Percentiles rank a stretch among this genome's conserved stretches.
Conservation (phyloP, 805 yeast genomes). For the Grigorovia transvaalensis region DNA sequence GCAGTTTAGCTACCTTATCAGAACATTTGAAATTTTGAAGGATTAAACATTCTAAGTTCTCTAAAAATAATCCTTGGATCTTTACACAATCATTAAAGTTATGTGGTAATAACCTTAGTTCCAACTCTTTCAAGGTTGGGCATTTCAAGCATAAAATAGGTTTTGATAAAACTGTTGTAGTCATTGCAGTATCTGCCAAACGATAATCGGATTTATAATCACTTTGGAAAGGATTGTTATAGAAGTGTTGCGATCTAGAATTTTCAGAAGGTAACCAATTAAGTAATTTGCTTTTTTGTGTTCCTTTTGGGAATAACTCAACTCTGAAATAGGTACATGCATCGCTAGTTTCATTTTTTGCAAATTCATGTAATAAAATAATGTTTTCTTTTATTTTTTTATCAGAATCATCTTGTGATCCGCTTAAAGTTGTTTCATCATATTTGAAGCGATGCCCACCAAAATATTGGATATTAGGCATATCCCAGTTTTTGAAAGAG, state of each 20-base stretch:
- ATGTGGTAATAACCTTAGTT: conserved; percentile 9
- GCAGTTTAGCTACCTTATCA: conserved; percentile 2
- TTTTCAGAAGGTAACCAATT: conserved; percentile 19
- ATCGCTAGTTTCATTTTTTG: conserved; percentile 14
- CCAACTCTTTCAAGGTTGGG: conserved; percentile 10
- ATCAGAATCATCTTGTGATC: conserved; percentile 6
- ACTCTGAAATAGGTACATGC: conserved; percentile 19
- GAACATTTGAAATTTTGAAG: conserved; percentile 3
- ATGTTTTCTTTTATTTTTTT: conserved; percentile 10
- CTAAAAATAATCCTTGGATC: conserved; percentile 19
- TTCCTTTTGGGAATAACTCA: conserved; percentile 17
- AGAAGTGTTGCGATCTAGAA: background rate
- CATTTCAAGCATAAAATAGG: conserved; percentile 17
- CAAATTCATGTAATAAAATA: conserved; percentile 11
- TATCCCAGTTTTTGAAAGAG: conserved; percentile 19
- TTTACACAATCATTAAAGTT: conserved; percentile 6
- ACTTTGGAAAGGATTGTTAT: background rate
- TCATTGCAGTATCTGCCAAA: background rate
- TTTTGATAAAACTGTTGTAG: background rate
- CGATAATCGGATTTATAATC: background rate
- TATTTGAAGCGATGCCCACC: conserved; percentile 21
- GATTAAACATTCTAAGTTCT: conserved; percentile 8
- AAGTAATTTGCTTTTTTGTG: conserved; percentile 9
- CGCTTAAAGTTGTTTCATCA: conserved; percentile 9
- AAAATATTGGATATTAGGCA: conserved; percentile 13